Percentiles rank a stretch among this genome's conserved stretches.
phyloP scores from a whole-genome alignment of 2,329 filamentous ascomycete species.

The Colletotrichum cordylinicola region DNA sequence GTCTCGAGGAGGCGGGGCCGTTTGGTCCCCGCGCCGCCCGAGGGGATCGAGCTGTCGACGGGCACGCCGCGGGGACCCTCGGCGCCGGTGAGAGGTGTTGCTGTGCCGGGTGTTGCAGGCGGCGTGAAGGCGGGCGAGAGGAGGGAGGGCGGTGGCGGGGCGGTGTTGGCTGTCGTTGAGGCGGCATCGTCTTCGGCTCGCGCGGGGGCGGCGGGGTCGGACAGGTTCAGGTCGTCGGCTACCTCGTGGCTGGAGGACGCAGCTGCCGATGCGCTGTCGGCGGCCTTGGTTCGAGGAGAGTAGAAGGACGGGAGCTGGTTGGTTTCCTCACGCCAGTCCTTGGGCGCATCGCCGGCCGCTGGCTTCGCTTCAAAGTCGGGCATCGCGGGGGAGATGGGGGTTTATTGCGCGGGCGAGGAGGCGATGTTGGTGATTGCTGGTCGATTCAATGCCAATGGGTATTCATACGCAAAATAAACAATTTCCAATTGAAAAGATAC shows the following conservation, averaged over 20 bases:
- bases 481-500: not conserved
- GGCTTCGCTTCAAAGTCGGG: conserved; percentile 29
- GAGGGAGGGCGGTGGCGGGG: conserved; percentile 66
- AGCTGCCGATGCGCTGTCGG: conserved; percentile 25
- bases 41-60: conserved; percentile 63
- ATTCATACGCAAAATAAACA: not conserved
- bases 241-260: conserved; percentile 11
- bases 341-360: conserved; percentile 17
- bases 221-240: conserved; percentile 20
- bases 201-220: conserved; percentile 14
- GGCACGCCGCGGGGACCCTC: conserved; percentile 57
- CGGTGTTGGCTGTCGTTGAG: conserved; percentile 18
- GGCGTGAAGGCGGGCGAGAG: conserved; percentile 88
- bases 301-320: conserved; percentile 52
- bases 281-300: conserved; percentile 42
- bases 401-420: not conserved
- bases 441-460: not conserved
- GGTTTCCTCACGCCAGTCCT: conserved; percentile 34
- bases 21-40: conserved; percentile 66
- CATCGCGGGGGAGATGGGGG: conserved; percentile 11
- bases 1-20: conserved; percentile 75
- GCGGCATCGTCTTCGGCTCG: conserved; percentile 8
- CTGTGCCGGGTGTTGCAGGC: conserved; percentile 66
- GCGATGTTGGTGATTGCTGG: not conserved
- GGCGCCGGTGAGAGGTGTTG: conserved; percentile 50